Conservation (phyloP, 1,284 basidiomycete species). For the Coniophora puteana region DNA sequence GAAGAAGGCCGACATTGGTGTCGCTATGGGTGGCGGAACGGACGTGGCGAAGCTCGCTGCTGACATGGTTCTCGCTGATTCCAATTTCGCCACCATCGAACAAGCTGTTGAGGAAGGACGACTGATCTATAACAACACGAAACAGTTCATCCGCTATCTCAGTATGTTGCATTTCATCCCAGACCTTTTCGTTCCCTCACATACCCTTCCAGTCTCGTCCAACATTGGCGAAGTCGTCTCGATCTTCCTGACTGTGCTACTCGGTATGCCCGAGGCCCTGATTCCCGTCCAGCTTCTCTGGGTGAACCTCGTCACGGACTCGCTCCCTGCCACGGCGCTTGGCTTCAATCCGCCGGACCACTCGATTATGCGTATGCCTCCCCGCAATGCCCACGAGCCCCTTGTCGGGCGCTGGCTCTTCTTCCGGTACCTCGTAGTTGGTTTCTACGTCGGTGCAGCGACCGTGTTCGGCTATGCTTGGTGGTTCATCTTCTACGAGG, state of each 20-base stretch:
- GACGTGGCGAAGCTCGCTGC: conserved; percentile 98
- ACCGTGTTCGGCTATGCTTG: conserved; percentile 97
- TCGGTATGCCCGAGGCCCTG: conserved; percentile 98
- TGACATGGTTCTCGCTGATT: conserved; percentile 92
- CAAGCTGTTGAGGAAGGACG: conserved; percentile 95
- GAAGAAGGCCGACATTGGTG: conserved; percentile 97
- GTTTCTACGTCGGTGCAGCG: conserved; percentile 90
- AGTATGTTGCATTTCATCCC: conserved; percentile 45
- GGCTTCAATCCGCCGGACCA: conserved; percentile 98
- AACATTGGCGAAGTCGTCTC: conserved; percentile 98
- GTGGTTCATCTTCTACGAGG: conserved; percentile 95
- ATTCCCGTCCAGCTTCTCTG: conserved; percentile 98
- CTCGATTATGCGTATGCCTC: conserved; percentile 93
- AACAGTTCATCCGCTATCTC: conserved; percentile 94
- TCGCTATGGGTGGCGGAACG: conserved; percentile 98
- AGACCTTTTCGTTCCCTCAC: conserved; percentile 19
- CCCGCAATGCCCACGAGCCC: conserved; percentile 85
- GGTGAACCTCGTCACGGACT: conserved; percentile 96
- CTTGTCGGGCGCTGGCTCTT: conserved; percentile 93
- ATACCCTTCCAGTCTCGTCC: conserved; percentile 75
- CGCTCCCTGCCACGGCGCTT: conserved; percentile 95
- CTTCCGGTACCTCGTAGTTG: conserved; percentile 92
- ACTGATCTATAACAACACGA: conserved; percentile 98
- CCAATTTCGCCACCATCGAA: conserved; percentile 91
- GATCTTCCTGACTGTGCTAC: conserved; percentile 95